A percentile compares a stretch with the other conserved stretches of the same genome.
Evolutionary conservation across 805 yeast genomes (phyloP).

Genomic region (Myxozyma geophila): DNA sequence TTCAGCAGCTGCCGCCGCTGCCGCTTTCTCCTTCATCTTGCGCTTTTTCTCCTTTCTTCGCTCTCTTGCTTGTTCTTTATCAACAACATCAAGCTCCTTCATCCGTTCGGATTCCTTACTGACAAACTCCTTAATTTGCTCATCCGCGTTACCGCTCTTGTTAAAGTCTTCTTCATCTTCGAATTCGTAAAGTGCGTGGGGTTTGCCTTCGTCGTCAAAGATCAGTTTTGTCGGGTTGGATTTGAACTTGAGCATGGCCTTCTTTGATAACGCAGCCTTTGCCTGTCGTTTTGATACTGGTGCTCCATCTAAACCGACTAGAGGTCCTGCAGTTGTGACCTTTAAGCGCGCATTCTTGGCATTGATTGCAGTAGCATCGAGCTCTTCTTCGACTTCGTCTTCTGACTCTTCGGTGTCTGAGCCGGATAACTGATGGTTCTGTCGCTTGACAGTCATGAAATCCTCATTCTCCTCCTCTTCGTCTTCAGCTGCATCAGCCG

Average conservation of each 20-base stretch:
- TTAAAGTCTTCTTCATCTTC: constrained; percentile 87
- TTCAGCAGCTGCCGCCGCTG: constrained; percentile 40
- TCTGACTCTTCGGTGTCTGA: constrained; percentile 50
- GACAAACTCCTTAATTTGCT: constrained; percentile 71
- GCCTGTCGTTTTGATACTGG: constrained; percentile 83
- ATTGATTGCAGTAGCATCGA: not conserved
- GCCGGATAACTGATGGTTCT: constrained; percentile 62
- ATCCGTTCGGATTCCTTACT: constrained; percentile 67
- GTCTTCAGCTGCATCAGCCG: constrained; percentile 47
- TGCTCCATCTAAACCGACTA: constrained; percentile 51
- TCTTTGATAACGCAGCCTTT: constrained; percentile 86
- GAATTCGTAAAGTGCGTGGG: constrained; percentile 90
- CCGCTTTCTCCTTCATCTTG: constrained; percentile 52
- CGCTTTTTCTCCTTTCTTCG: constrained; percentile 89
- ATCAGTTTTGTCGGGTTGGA: constrained; percentile 77
- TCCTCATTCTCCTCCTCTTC: constrained; percentile 64
- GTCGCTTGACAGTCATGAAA: constrained; percentile 79
- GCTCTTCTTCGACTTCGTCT: constrained; percentile 16
- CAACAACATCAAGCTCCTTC: constrained; percentile 73
- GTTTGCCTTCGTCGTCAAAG: constrained; percentile 92
- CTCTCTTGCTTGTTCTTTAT: constrained; percentile 74
- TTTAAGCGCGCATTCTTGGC: not conserved
- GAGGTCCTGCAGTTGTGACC: constrained; percentile 2
- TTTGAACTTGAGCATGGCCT: constrained; percentile 60
- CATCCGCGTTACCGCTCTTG: constrained; percentile 66